Percentiles rank a stretch among this genome's conserved stretches.
Conservation (phyloP, 2,329 filamentous ascomycete genomes). For the Xylariaceae sp. region DNA sequence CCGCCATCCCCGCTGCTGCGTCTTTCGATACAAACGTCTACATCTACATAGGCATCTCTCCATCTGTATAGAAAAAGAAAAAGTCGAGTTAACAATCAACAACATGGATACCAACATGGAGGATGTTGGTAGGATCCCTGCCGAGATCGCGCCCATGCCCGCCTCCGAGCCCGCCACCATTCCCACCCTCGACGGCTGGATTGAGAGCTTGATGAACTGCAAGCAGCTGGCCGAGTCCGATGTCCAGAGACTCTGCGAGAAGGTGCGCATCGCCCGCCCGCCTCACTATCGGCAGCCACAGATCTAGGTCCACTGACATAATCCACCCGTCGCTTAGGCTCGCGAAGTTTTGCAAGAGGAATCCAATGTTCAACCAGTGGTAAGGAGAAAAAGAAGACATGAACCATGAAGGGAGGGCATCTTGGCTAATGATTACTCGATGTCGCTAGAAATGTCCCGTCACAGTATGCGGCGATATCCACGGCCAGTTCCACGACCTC, state of each 20-base stretch:
- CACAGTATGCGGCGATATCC: constrained; percentile 97
- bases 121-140: constrained; percentile 84
- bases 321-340: constrained; percentile 54
- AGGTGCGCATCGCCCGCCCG: constrained; percentile 55
- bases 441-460: constrained; percentile 97
- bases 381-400: too few species aligned
- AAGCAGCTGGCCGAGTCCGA: constrained; percentile 95
- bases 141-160: constrained; percentile 69
- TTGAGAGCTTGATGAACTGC: constrained; percentile 96
- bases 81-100: constrained; percentile 18
- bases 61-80: too few species aligned
- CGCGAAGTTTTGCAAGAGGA: constrained; percentile 95
- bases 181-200: constrained; percentile 94
- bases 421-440: constrained; percentile 6
- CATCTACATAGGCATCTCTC: background rate
- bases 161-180: constrained; percentile 77
- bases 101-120: constrained; percentile 98
- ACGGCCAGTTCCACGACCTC: constrained; percentile 97
- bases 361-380: constrained; percentile 98
- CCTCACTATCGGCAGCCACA: background rate
- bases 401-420: background rate
- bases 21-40: background rate
- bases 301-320: constrained; percentile 21
- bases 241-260: constrained; percentile 95
- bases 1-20: background rate